Percentiles rank a stretch among this genome's conserved stretches.
Evolutionary conservation across 2,329 filamentous ascomycete genomes (phyloP).

Genomic region (Sclerotinia subarctica): DNA sequence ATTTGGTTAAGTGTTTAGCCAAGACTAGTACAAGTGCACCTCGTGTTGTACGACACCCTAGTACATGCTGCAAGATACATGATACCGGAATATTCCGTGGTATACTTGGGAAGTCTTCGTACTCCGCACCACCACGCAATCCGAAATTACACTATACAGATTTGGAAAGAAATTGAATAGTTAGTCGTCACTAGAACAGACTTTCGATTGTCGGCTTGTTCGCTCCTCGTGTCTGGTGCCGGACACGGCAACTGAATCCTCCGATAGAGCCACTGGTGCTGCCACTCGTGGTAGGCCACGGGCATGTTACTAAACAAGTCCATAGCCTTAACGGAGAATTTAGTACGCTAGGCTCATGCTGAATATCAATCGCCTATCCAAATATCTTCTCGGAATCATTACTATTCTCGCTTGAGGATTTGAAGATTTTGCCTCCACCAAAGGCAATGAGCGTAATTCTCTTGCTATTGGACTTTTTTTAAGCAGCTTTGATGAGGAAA

Average conservation of each 20-base stretch:
- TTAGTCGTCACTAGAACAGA: neutral
- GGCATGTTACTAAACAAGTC: conserved; percentile 9
- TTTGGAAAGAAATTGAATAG: neutral
- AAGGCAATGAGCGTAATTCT: neutral
- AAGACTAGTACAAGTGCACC: conserved; percentile 8
- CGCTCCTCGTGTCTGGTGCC: neutral
- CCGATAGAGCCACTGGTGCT: neutral
- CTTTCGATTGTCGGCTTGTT: neutral
- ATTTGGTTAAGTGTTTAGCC: conserved; percentile 1
- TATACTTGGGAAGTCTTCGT: neutral
- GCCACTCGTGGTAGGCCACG: neutral
- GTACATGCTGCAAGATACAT: conserved; percentile 16
- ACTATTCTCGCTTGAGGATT: conserved; percentile 7
- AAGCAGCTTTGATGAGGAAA: neutral
- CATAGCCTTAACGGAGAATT: neutral
- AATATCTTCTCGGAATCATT: neutral
- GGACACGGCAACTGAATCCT: neutral
- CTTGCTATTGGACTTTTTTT: neutral
- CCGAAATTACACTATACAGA: neutral
- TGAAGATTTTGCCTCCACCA: neutral
- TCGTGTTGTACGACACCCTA: conserved; percentile 11
- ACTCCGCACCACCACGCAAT: neutral
- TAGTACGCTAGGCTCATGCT: neutral
- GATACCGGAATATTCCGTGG: neutral
- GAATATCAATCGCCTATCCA: neutral